A percentile compares a stretch with the other conserved stretches of the same genome.
Evolutionary conservation across 2,329 filamentous ascomycete genomes (phyloP).

Genomic region (Fonsecaea monophora): DNA sequence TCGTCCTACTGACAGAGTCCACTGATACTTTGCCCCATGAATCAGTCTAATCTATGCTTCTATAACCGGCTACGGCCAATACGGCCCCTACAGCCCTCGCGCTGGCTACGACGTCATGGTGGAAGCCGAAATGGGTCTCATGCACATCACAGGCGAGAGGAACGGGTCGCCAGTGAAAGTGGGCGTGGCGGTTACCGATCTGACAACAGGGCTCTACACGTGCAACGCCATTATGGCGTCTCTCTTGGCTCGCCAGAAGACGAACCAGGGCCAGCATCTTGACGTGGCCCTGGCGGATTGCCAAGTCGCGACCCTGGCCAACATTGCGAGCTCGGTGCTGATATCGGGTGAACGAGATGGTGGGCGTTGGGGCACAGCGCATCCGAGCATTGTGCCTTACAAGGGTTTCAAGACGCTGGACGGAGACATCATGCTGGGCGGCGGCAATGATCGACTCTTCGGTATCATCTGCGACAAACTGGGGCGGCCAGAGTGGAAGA

Average conservation of each 20-base stretch:
- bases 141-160: slow-evolving; percentile 94
- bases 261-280: slow-evolving; percentile 78
- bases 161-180: slow-evolving; percentile 95
- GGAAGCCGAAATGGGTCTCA: slow-evolving; percentile 94
- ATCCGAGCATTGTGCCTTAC: slow-evolving; percentile 98
- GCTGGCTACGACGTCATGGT: slow-evolving; percentile 99
- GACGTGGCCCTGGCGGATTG: slow-evolving; percentile 92
- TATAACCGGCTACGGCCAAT: slow-evolving; percentile 96
- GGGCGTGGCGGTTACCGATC: slow-evolving; percentile 92
- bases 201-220: slow-evolving; percentile 94
- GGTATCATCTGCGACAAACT: slow-evolving; percentile 65
- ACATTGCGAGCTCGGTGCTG: slow-evolving; percentile 89
- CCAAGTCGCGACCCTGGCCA: slow-evolving; percentile 92
- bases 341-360: slow-evolving; percentile 86
- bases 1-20: not conserved
- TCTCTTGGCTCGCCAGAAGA: slow-evolving; percentile 74
- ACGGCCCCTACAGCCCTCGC: slow-evolving; percentile 82
- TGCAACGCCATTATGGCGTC: slow-evolving; percentile 96
- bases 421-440: slow-evolving; percentile 68
- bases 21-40: not conserved
- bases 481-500: slow-evolving; percentile 64
- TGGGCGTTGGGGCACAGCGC: slow-evolving; percentile 93
- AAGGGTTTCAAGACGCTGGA: slow-evolving; percentile 74
- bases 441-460: slow-evolving; percentile 68
- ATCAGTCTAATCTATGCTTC: slow-evolving; percentile 83